These are phyloP conservation scores for Malus hybrid DNA, from an alignment of 331 rosid species.

Conservation along the genomic window DNA sequence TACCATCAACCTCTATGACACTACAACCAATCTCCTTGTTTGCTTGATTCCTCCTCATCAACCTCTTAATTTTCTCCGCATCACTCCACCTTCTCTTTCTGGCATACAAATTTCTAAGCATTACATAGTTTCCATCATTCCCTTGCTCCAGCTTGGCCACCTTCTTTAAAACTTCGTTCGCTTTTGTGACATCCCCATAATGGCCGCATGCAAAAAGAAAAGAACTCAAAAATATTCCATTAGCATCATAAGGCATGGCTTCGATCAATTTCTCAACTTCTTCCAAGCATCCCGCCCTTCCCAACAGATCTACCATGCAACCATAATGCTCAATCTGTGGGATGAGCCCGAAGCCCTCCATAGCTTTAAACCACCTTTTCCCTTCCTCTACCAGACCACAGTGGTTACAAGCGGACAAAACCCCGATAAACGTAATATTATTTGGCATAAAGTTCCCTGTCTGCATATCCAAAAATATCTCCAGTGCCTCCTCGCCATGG, in stretches of 20 bases:
- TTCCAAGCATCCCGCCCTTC: constrained; percentile 60
- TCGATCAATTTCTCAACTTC: constrained; percentile 58
- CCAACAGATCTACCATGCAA: constrained; percentile 68
- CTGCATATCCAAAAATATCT: constrained; percentile 40
- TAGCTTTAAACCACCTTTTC: constrained; percentile 43
- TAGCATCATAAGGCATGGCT: constrained; percentile 51
- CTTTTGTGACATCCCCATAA: constrained; percentile 37
- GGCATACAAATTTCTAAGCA: constrained; percentile 58
- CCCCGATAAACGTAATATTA: constrained; percentile 40
- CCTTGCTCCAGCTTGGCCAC: constrained; percentile 32
- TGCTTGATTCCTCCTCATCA: constrained; percentile 41
- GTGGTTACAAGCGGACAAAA: constrained; percentile 61
- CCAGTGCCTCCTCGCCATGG: constrained; percentile 49
- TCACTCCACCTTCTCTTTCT: constrained; percentile 47
- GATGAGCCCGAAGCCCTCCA: constrained; percentile 40
- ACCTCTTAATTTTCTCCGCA: constrained; percentile 40
- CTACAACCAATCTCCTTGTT: constrained; percentile 53
- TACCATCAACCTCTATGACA: constrained; percentile 45
- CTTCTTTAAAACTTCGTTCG: constrained; percentile 40
- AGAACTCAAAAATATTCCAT: constrained; percentile 54
- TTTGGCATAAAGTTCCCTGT: constrained; percentile 27
- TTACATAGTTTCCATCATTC: constrained; percentile 42
- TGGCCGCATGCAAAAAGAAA: constrained; percentile 58
- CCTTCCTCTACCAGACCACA: constrained; percentile 71
- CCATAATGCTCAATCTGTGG: constrained; percentile 68